A percentile compares a stretch with the other conserved stretches of the same genome.
Conservation (phyloP, 805 yeast genomes). For the Ogataea nonfermentans region DNA sequence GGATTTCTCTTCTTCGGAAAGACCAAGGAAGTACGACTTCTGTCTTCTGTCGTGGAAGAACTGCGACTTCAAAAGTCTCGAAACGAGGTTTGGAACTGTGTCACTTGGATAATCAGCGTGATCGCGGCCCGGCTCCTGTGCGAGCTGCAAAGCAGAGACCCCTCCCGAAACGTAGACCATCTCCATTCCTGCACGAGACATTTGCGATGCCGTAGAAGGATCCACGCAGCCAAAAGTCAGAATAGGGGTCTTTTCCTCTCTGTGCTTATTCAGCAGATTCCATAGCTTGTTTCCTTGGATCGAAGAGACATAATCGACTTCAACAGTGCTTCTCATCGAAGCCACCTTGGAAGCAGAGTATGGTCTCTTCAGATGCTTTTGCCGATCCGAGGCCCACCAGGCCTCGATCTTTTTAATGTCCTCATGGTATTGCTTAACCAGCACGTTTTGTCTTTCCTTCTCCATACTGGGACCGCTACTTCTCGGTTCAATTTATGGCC, state of each 20-base stretch:
- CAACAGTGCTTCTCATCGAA: constrained; percentile 49
- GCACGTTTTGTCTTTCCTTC: neutral
- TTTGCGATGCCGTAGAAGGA: constrained; percentile 61
- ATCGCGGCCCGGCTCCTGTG: constrained; percentile 64
- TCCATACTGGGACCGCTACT: too few species aligned
- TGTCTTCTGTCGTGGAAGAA: constrained; percentile 50
- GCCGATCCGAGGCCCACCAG: constrained; percentile 54
- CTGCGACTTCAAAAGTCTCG: constrained; percentile 57
- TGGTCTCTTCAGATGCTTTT: constrained; percentile 46
- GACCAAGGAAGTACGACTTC: constrained; percentile 16
- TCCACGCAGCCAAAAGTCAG: constrained; percentile 62
- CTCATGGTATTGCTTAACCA: constrained; percentile 8
- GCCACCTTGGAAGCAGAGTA: constrained; percentile 54
- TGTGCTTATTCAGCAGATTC: constrained; percentile 40
- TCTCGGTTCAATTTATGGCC: neutral
- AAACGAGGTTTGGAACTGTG: constrained; percentile 67
- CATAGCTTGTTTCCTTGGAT: constrained; percentile 53
- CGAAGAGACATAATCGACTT: constrained; percentile 44
- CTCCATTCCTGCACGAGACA: constrained; percentile 48
- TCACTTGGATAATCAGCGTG: constrained; percentile 70
- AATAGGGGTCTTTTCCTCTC: constrained; percentile 43
- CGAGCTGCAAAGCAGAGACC: constrained; percentile 58
- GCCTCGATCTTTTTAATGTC: constrained; percentile 34
- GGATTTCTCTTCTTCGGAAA: constrained; percentile 14
- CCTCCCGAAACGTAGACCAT: constrained; percentile 58